Conservation (phyloP, 805 yeast species). For the Schwanniomyces yamadae region DNA sequence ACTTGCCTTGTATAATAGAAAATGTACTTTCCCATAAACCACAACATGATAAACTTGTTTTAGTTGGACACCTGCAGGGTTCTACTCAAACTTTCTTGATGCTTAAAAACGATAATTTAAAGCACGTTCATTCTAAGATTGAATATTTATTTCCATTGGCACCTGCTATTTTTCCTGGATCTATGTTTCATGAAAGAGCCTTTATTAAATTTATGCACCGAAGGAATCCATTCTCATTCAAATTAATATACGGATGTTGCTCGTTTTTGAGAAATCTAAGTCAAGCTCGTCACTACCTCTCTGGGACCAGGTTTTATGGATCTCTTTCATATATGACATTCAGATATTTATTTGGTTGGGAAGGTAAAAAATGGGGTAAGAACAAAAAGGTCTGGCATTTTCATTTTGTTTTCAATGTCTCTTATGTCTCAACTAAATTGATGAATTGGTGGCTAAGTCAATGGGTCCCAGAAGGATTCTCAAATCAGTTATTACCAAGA, state of each 20-base stretch:
- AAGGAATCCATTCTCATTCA: constrained; percentile 44
- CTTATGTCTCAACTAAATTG: constrained; percentile 70
- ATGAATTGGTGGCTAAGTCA: constrained; percentile 89
- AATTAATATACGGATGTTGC: constrained; percentile 67
- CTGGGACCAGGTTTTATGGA: constrained; percentile 51
- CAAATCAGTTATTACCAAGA: constrained; percentile 35
- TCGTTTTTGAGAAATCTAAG: constrained; percentile 80
- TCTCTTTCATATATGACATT: constrained; percentile 76
- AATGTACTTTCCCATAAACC: constrained; percentile 50
- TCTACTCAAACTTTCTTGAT: constrained; percentile 81
- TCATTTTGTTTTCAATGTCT: constrained; percentile 84
- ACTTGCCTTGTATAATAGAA: constrained; percentile 71
- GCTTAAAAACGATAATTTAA: constrained; percentile 44
- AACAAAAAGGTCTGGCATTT: constrained; percentile 63
- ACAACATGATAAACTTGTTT: constrained; percentile 46
- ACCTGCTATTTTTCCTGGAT: constrained; percentile 91
- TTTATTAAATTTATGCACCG: constrained; percentile 64
- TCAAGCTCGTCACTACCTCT: constrained; percentile 45
- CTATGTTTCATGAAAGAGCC: constrained; percentile 57
- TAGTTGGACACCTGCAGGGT: constrained; percentile 91
- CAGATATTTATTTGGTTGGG: constrained; percentile 86
- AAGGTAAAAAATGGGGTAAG: constrained; percentile 64
- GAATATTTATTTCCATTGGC: constrained; percentile 75
- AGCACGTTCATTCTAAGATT: constrained; percentile 48
- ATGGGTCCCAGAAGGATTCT: constrained; percentile 38